These are phyloP conservation scores for Besnoitia besnoiti DNA, from an alignment of 169 alveolate species.

Conservation along the genomic window DNA sequence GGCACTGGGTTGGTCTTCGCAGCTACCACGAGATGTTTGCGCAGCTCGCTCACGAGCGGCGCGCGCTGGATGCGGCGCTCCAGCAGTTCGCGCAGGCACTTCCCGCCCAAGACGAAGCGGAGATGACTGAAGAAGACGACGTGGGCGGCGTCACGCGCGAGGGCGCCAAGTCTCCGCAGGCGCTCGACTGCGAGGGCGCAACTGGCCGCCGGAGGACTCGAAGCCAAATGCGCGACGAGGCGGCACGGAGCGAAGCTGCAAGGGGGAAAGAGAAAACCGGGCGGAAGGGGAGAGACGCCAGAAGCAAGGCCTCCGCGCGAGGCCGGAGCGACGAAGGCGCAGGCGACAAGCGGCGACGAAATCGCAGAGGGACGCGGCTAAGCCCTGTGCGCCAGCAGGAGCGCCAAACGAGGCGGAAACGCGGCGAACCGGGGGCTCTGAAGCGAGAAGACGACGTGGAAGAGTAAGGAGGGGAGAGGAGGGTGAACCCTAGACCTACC, in stretches of 20 bases:
- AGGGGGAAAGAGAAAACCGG: not conserved
- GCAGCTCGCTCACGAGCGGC: not conserved
- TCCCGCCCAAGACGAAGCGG: not conserved
- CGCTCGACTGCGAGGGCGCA: too few species aligned
- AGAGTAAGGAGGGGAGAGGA: not conserved
- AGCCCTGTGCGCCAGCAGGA: not conserved
- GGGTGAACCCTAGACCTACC: too few species aligned
- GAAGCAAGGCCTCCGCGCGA: not conserved
- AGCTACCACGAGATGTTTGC: not conserved
- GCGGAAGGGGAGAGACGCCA: not conserved
- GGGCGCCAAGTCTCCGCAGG: not conserved
- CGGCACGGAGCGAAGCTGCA: not conserved
- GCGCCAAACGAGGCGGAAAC: not conserved
- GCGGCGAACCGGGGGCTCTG: not conserved
- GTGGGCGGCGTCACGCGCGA: not conserved
- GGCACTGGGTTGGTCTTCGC: slow-evolving; percentile 24
- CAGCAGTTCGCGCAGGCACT: not conserved
- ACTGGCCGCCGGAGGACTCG: too few species aligned
- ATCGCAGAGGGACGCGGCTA: too few species aligned
- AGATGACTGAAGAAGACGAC: not conserved
- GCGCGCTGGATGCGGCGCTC: not conserved
- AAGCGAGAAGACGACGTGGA: not conserved
- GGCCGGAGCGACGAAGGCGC: not conserved
- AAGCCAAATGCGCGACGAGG: too few species aligned
- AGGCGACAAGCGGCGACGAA: not conserved